Base-by-base conservation (phyloP, 176 grass and related monocot species). In the Poa pratensis region DNA sequence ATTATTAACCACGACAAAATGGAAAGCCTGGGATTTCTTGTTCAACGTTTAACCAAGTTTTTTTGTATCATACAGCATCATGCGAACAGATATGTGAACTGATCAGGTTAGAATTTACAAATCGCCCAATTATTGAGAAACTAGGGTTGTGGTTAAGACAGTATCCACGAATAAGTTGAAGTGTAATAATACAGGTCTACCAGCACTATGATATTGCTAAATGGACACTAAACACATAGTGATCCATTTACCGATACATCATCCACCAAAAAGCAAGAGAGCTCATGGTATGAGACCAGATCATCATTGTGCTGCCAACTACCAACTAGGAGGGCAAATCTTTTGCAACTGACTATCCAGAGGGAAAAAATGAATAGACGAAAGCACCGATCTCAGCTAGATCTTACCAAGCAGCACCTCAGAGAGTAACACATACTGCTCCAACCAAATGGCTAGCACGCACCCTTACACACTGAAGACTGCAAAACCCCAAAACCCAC, bases 1-100 rank as follows among this genome's bases (percentile, higher is more conserved):
- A 62, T 54, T 84, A 84, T 64, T 70, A 46, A 52, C 70, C 62
- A 76, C 26, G 27, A 11, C 62, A 76, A 81, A 66, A 81, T 43
- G 1, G 15, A 17, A 79, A 78, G 26, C 2, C 16, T 40, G 23
- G 72, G 6, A 43, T 54, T 15, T 80, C 42, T 23, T 0, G n/a
- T 14, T 63, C 8, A 11, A 88, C 61, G 34, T 55, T 79, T 43
- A 54, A 10, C 43, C 75, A 32, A 6, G 20, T 72, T 78, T 48
- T 67, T 76, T 37, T 37, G 60, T 13, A 65, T 84, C 43, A 73
- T 24, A 65, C 9, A 45, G 52, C 63, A 54, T 10, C 32, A 32
- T 46, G 32, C 15, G 71, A 77, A 77, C 35, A 57, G 46, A 22
- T 68, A 68, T 9, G 30, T 19, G 23, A 55, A 68, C 23, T 59